These are phyloP conservation scores for Pelagophyceae sp. DNA, from an alignment of 352 stramenopile genomes.

Conservation along the genomic window DNA sequence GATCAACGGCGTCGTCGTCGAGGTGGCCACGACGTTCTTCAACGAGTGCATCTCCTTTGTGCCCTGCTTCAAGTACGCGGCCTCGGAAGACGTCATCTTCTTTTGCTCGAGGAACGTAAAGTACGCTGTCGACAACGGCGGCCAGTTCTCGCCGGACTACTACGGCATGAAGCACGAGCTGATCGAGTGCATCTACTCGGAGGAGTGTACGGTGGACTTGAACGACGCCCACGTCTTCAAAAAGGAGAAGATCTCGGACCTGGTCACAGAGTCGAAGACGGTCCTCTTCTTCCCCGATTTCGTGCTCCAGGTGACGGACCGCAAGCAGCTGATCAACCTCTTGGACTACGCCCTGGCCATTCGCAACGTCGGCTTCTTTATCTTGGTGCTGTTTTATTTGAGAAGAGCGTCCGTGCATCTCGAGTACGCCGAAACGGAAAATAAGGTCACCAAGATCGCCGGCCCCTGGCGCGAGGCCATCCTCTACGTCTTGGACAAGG, in stretches of 20 bases:
- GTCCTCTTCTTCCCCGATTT: constrained; percentile 47
- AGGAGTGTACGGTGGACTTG: constrained; percentile 39
- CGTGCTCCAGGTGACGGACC: constrained; percentile 36
- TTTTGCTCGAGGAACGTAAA: constrained; percentile 43
- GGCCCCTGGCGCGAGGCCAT: constrained; percentile 44
- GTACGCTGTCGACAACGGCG: constrained; percentile 37
- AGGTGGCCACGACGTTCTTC: constrained; percentile 45
- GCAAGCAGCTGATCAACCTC: constrained; percentile 44
- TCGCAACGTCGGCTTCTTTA: constrained; percentile 42
- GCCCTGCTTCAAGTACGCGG: constrained; percentile 45
- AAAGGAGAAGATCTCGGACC: constrained; percentile 35
- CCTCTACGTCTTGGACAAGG: constrained; percentile 34
- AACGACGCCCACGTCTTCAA: constrained; percentile 41
- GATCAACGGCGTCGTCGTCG: constrained; percentile 43
- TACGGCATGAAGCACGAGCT: constrained; percentile 44
- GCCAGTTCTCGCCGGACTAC: constrained; percentile 43
- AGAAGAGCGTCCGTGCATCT: constrained; percentile 21
- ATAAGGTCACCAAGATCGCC: constrained; percentile 41
- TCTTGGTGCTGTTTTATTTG: constrained; percentile 27
- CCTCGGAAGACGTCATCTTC: constrained; percentile 44
- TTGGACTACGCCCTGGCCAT: constrained; percentile 42
- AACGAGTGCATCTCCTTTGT: constrained; percentile 47
- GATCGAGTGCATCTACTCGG: constrained; percentile 40
- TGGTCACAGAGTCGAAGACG: constrained; percentile 43
- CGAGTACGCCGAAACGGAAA: constrained; percentile 27